These are phyloP conservation scores for Crithidia thermophila DNA, from an alignment of 208 protist species.

Conservation along the genomic window DNA sequence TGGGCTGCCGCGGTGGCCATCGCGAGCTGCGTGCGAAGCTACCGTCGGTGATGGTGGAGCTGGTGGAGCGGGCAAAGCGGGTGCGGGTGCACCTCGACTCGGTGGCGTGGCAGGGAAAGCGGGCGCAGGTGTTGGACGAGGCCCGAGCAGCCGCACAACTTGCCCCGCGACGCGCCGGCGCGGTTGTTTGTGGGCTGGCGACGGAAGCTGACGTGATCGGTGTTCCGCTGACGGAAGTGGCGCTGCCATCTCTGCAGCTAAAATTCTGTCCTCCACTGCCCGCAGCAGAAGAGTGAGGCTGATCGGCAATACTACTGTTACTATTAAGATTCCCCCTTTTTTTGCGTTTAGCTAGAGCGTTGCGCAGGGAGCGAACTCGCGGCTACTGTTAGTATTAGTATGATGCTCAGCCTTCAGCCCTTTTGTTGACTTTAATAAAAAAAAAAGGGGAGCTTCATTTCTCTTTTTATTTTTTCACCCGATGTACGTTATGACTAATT, in stretches of 20 bases:
- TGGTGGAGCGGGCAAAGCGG: slow-evolving; percentile 72
- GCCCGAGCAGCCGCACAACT: slow-evolving; percentile 26
- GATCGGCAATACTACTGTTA: neutral
- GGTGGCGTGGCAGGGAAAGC: slow-evolving; percentile 26
- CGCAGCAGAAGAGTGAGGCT: neutral
- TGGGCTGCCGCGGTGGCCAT: slow-evolving; percentile 73
- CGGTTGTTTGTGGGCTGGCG: slow-evolving; percentile 62
- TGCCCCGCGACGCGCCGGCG: slow-evolving; percentile 23
- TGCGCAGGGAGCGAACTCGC: too few species aligned
- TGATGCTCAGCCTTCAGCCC: too few species aligned
- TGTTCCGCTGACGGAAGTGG: slow-evolving; percentile 38
- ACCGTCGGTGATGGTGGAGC: slow-evolving; percentile 57
- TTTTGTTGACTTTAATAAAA: too few species aligned
- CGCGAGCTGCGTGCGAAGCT: slow-evolving; percentile 70
- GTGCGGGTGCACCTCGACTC: slow-evolving; percentile 62
- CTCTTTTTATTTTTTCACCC: too few species aligned
- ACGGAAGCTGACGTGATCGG: slow-evolving; percentile 64
- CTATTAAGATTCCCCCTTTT: neutral
- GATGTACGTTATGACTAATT: too few species aligned
- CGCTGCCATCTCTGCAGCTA: slow-evolving; percentile 33
- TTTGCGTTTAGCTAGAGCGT: too few species aligned
- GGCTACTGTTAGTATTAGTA: too few species aligned
- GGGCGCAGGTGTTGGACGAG: slow-evolving; percentile 39
- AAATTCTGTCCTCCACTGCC: slow-evolving; percentile 22
- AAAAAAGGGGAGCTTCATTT: too few species aligned